Evolutionary conservation across 1,284 basidiomycete genomes (phyloP), one percentile per base, ranked within the genome.

Genomic region (Puccinia polysora): DNA sequence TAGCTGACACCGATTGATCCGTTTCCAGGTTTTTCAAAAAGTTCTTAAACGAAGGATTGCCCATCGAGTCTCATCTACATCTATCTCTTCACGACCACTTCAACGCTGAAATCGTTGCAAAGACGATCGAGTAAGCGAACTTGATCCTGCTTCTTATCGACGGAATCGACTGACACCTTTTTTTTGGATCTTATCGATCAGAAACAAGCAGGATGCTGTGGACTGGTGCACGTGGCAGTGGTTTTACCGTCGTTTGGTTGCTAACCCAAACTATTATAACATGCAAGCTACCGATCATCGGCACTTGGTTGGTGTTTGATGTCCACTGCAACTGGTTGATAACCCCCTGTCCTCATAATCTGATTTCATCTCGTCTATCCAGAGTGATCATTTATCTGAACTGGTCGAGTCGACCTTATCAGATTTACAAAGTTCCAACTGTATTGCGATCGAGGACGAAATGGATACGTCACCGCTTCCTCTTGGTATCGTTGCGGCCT

Each of bases 31-130:
- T 73, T 45, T 97, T 96, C 84, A 97, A 95, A 82, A 98, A 98
- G 81, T 97, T 98, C 85, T 81, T 98, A 74, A 89, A 89, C 18
- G 95, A 98, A 80, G 95, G 94, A 15, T 82, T 98, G n/a, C 96
- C 96, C 2, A 93, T 98, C 76, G 95, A 98, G 80, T 94, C 90
- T 0, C 91, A 94, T 78, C 82, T 97, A 5, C 86, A 89, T 80
- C 85, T 89, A 79, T 64, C 70, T 32, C 83, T 91, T 6, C 94
- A 97, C 78, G 96, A 98, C 80, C 97, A 97, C 80, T 97, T 98
- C 86, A 86, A 98, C 74, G 91, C 95, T 0, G 96, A 99, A 82
- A 96, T 98, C 76, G 94, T 94, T 12, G 91, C 97, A 34, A 93
- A 93, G 83, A 98, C 95, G 2, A 96, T 99, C 74, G 94, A 97